Base-by-base conservation (phyloP, 1,284 basidiomycete species). In the Leccinum insigne region DNA sequence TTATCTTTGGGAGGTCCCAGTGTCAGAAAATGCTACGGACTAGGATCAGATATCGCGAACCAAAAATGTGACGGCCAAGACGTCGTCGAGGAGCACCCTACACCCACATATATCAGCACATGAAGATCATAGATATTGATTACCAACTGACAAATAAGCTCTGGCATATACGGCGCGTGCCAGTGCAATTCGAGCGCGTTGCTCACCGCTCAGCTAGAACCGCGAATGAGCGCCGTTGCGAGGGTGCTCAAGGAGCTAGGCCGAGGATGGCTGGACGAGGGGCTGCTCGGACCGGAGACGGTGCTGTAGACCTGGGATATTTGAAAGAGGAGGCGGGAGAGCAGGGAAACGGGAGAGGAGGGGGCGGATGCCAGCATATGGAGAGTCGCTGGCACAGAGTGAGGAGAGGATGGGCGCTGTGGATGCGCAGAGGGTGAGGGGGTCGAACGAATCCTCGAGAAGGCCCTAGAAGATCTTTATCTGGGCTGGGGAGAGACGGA, bases 291-390 rank as follows among this genome's bases (percentile, higher is more conserved):
- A 29, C 29, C 29, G 29, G 29, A 29, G 29, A 29, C 32, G 32
- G 32, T 32, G 32, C 32, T 32, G 9, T 32, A 32, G 32, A 32
- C 32, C 32, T 32, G 32, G 32, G 32, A 32, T 32, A 32, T 9
- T 32, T 32, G 32, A 32, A 32, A 32, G 32, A 32, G 32, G 32
- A 32, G 32, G 32, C 32, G 32, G 32, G 32, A 32, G 32, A 32
- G 32, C 32, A 32, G 32, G 32, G 32, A 32, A 32, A 32, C 32
- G 32, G 32, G 32, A 32, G 63, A 99, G 88, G 66, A 97, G 92
- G 54, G 93, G 88, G 62, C 98, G 87, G 79, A 99, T 99, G 1
- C 91, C 87, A 1, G 90, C 82, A 71, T 93, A 94, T 90, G 62
- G 96, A 38, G 38, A 38, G 38, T 38, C 38, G 13, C 38, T 38